A percentile compares a stretch with the other conserved stretches of the same genome.
Conservation (phyloP, 2,329 filamentous ascomycete genomes). For the Colletotrichum plurivorum region DNA sequence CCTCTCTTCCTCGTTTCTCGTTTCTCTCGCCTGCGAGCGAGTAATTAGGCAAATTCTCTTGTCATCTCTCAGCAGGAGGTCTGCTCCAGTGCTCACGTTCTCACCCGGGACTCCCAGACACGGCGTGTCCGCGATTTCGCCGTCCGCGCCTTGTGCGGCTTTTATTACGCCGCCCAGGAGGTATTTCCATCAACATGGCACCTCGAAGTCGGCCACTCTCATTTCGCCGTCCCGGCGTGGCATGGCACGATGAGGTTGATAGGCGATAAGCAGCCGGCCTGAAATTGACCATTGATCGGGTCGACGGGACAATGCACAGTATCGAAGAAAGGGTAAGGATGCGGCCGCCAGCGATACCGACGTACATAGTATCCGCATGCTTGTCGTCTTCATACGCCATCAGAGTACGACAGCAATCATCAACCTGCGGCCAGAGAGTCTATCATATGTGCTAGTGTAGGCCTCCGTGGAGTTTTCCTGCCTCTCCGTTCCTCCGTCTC, state of each 20-base stretch:
- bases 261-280: slow-evolving; percentile 10
- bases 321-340: not conserved
- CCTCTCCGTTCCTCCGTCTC: not conserved
- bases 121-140: not conserved
- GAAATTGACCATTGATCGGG: slow-evolving; percentile 13
- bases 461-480: not conserved
- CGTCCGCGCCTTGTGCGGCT: not conserved
- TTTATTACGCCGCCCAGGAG: not conserved
- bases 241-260: not conserved
- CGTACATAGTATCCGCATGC: too few relatives aligned
- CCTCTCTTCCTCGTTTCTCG: not conserved
- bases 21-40: not conserved
- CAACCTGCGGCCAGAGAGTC: not conserved
- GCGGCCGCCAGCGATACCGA: not conserved
- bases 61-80: not conserved
- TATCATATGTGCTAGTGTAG: not conserved
- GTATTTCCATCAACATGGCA: not conserved
- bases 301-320: slow-evolving; percentile 14
- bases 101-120: slow-evolving; percentile 3
- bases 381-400: not conserved
- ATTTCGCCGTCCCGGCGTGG: not conserved
- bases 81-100: not conserved
- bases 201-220: slow-evolving; percentile 3
- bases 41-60: not conserved
- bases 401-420: not conserved